Base-by-base conservation (phyloP, 148 eudicot genomes). In the Bassia scoparia region DNA sequence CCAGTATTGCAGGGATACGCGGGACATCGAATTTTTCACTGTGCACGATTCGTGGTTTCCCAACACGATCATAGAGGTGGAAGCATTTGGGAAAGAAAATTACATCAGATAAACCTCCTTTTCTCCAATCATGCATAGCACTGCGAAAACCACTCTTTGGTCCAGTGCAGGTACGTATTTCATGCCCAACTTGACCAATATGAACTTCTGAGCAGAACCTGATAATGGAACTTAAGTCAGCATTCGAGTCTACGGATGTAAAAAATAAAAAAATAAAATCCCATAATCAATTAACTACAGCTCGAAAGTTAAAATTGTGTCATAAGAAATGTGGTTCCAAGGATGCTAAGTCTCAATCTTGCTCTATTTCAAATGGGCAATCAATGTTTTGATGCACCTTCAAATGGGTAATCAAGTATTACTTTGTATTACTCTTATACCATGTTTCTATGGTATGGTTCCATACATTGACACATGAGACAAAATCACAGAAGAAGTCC, bases 151-250 rank as follows among this genome's bases (percentile, higher is more conserved):
- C 87, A 74, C 89, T 86, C 18, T 73, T 76, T 68, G 87, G 86
- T 71, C 87, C 89, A 48, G 74, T 82, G 79, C 91, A 88, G 33
- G 85, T 88, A 71, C 89, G 83, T 61, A 88, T 86, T 70, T 88
- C 86, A 77, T 88, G 91, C 30, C 91, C 91, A 56, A 81, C 78
- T 18, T 58, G 71, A 61, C 91, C 91, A 64, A 88, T 61, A 61
- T 88, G 89, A 80, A 88, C 83, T 80, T 86, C 89, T 76, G 83
- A 84, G 81, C 91, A 86, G 69, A 70, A 71, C 79, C 91, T 86
- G 79, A 67, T 60, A 24, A 60, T 59, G 3, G 30, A 64, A 24
- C 30, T 29, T 23, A 43, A 43, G 59, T 73, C 67, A 75, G 49
- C 68, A 44, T 18, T 35, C 61, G 14, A 1, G 52, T 46, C 20